Conservation (phyloP, 2,329 filamentous ascomycete genomes). For the Curvularia sp. region DNA sequence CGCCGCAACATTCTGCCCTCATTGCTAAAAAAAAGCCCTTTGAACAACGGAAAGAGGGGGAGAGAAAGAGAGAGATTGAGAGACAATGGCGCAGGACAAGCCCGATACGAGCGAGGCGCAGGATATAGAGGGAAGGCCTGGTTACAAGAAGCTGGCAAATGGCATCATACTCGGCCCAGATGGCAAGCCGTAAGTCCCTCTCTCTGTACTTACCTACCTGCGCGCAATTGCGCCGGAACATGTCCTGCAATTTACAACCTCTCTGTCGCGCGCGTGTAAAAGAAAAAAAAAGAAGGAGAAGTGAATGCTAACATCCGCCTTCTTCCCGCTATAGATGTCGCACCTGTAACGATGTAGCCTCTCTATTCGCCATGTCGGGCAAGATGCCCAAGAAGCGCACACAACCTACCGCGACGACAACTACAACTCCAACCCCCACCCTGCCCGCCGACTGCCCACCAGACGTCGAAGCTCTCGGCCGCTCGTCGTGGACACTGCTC, state of each 20-base stretch:
- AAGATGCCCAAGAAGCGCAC: conserved; percentile 42
- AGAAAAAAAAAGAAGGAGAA: background rate
- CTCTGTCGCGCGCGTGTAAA: no score
- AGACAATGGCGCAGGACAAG: conserved; percentile 36
- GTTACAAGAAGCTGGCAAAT: conserved; percentile 67
- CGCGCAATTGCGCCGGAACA: conserved; percentile 28
- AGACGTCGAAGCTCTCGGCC: conserved; percentile 86
- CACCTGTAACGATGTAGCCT: conserved; percentile 68
- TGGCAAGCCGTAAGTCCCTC: conserved; percentile 76
- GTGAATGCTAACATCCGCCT: conserved; percentile 2
- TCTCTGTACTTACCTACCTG: background rate
- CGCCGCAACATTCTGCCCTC: conserved; percentile 4
- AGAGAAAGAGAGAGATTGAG: no score
- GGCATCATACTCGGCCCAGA: conserved; percentile 79
- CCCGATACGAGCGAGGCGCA: conserved; percentile 36
- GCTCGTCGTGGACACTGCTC: conserved; percentile 89
- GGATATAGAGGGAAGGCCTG: conserved; percentile 34
- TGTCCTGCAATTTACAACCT: background rate
- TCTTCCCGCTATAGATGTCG: conserved; percentile 64
- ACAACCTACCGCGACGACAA: conserved; percentile 42
- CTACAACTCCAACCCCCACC: conserved; percentile 43
- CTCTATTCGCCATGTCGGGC: conserved; percentile 66
- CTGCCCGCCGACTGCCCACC: conserved; percentile 78
- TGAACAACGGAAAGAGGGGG: background rate
- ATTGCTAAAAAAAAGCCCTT: background rate